These are phyloP conservation scores for Podospora pseudoanserina DNA, from an alignment of 495 filamentous ascomycete species.

Conservation along the genomic window DNA sequence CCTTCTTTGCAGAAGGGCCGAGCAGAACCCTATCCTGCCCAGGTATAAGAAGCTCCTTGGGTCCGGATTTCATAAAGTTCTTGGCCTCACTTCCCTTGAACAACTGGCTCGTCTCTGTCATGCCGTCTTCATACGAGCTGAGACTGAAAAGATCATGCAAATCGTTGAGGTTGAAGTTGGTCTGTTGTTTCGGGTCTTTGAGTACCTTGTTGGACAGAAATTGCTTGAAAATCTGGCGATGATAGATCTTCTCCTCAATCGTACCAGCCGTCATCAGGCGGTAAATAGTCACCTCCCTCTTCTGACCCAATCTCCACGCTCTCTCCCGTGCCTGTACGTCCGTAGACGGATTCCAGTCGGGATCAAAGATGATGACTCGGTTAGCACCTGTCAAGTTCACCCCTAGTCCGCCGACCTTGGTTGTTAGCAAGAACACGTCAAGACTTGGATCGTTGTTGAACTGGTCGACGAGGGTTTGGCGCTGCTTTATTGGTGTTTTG, in stretches of 20 bases:
- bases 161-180: slow-evolving; percentile 79
- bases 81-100: slow-evolving; percentile 81
- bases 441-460: slow-evolving; percentile 80
- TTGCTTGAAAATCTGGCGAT: slow-evolving; percentile 96
- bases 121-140: slow-evolving; percentile 60
- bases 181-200: slow-evolving; percentile 83
- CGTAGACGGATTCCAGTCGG: slow-evolving; percentile 96
- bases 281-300: slow-evolving; percentile 88
- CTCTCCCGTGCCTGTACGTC: slow-evolving; percentile 93
- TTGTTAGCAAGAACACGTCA: slow-evolving; percentile 89
- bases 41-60: slow-evolving; percentile 34
- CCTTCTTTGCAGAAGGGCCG: not conserved
- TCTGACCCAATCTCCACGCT: slow-evolving; percentile 94
- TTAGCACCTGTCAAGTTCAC: slow-evolving; percentile 93
- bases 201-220: slow-evolving; percentile 93
- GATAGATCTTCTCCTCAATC: slow-evolving; percentile 98
- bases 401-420: slow-evolving; percentile 89
- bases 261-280: slow-evolving; percentile 95
- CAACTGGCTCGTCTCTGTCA: slow-evolving; percentile 77
- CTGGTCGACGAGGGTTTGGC: slow-evolving; percentile 80
- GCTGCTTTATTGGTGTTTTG: slow-evolving; percentile 73
- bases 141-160: slow-evolving; percentile 88
- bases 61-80: slow-evolving; percentile 41
- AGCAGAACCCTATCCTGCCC: slow-evolving; percentile 18
- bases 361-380: slow-evolving; percentile 95